Evolutionary conservation across 768 basidiomycete genomes (phyloP).

Genomic region (Russula sp.): DNA sequence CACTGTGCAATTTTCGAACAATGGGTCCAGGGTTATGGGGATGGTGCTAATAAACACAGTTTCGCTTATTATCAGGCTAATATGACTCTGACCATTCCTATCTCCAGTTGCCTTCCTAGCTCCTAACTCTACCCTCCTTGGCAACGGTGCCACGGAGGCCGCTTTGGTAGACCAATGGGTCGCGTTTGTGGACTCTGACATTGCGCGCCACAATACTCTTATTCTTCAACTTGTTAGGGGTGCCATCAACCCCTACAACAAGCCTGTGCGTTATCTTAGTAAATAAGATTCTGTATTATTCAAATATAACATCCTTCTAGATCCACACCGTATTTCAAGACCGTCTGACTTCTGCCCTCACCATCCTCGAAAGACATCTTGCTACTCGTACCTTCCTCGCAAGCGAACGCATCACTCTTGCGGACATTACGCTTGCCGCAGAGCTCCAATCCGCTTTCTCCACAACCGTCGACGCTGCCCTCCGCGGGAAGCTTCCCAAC

Average conservation of each 20-base stretch:
- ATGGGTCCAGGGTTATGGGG: neutral
- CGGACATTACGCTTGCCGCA: conserved; percentile 70
- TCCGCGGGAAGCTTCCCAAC: conserved; percentile 66
- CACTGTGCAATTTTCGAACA: neutral
- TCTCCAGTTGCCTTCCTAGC: conserved; percentile 64
- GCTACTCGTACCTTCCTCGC: conserved; percentile 82
- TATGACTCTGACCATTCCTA: conserved; percentile 20
- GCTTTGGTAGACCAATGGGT: conserved; percentile 86
- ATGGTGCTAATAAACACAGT: neutral
- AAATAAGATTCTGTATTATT: conserved; percentile 5
- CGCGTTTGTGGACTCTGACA: conserved; percentile 65
- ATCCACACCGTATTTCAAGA: conserved; percentile 51
- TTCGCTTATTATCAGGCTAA: conserved; percentile 2
- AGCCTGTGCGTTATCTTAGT: conserved; percentile 50
- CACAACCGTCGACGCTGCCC: conserved; percentile 57
- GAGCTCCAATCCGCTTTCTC: conserved; percentile 48
- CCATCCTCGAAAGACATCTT: conserved; percentile 70
- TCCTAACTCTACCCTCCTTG: conserved; percentile 75
- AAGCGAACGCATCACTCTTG: conserved; percentile 90
- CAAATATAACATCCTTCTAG: conserved; percentile 33
- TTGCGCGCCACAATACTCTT: conserved; percentile 37
- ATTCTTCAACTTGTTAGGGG: conserved; percentile 43
- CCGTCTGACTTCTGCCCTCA: conserved; percentile 50
- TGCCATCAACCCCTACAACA: conserved; percentile 63
- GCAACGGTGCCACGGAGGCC: conserved; percentile 53